These are phyloP conservation scores for Penicillium bovifimosum DNA, from an alignment of 495 filamentous ascomycete species.

Conservation along the genomic window DNA sequence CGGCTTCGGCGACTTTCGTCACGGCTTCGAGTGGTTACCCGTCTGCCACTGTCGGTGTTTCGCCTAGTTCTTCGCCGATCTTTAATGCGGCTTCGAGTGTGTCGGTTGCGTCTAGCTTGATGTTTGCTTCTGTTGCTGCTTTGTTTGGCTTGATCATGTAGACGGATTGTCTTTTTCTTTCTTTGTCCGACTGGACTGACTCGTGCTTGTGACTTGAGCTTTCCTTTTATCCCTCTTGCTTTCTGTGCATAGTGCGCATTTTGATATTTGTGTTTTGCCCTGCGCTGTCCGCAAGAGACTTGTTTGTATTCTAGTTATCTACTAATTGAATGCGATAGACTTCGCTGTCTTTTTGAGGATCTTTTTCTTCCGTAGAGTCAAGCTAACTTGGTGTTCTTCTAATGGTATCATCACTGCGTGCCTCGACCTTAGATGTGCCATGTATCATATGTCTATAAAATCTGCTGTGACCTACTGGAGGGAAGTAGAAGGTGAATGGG, in stretches of 20 bases:
- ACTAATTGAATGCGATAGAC: constrained; percentile 5
- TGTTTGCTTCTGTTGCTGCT: constrained; percentile 16
- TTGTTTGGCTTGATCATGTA: constrained; percentile 19
- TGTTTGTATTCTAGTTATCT: constrained; percentile 7
- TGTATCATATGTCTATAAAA: too few species aligned
- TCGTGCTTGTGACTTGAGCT: background rate
- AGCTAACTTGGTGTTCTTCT: background rate
- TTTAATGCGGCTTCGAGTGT: constrained; percentile 19
- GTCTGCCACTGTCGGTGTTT: constrained; percentile 5
- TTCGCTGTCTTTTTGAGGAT: background rate
- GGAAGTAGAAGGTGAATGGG: too few species aligned
- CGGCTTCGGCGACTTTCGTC: constrained; percentile 11
- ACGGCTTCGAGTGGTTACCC: constrained; percentile 2
- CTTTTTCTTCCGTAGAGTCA: background rate
- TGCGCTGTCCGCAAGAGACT: background rate
- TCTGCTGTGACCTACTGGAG: too few species aligned
- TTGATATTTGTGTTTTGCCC: background rate
- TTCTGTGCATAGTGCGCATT: background rate
- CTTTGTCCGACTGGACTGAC: too few species aligned
- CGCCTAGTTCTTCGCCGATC: constrained; percentile 10
- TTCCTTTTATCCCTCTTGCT: background rate
- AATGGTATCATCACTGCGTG: background rate
- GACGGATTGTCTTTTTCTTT: background rate
- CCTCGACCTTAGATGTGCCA: too few species aligned
- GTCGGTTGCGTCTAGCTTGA: constrained; percentile 13